Percentiles rank a stretch among this genome's conserved stretches.
Evolutionary conservation across 768 basidiomycete genomes (phyloP).

Genomic region (Pholiota molesta): DNA sequence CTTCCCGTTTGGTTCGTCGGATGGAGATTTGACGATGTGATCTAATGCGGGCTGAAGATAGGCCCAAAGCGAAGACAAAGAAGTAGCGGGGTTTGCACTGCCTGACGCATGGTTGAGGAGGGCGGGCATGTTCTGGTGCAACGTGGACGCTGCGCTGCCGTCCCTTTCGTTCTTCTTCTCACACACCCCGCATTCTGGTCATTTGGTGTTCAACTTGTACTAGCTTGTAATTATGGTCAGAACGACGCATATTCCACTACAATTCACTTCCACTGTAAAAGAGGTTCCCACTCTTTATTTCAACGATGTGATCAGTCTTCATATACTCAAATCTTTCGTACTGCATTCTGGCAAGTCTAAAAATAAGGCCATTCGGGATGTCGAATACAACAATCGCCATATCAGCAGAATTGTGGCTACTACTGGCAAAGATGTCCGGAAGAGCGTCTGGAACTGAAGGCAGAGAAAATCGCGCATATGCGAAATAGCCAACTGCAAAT

Average conservation of each 20-base stretch:
- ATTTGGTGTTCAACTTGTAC: no score
- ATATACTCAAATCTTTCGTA: constrained; percentile 68
- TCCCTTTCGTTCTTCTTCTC: no score
- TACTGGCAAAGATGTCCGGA: constrained; percentile 59
- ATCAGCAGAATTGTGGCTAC: constrained; percentile 58
- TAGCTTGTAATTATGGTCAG: no score
- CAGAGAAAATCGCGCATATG: constrained; percentile 45
- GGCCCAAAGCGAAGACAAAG: constrained; percentile 72
- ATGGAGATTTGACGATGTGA: constrained; percentile 74
- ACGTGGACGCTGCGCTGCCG: background rate
- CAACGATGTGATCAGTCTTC: no score
- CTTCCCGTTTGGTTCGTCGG: constrained; percentile 56
- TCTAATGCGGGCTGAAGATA: constrained; percentile 77
- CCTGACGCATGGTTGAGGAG: constrained; percentile 59
- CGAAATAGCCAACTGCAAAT: constrained; percentile 56
- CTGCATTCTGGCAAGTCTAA: constrained; percentile 50
- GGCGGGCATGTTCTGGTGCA: constrained; percentile 27
- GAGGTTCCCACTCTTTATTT: no score
- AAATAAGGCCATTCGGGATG: constrained; percentile 45
- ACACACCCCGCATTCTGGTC: no score
- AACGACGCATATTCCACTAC: no score
- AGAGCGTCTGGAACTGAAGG: constrained; percentile 36
- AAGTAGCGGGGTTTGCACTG: constrained; percentile 75
- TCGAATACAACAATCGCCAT: constrained; percentile 61
- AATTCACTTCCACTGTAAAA: no score